A percentile compares a stretch with the other conserved stretches of the same genome.
Evolutionary conservation across 148 eudicot genomes (phyloP).

Genomic region (Polygonum maritimum): DNA sequence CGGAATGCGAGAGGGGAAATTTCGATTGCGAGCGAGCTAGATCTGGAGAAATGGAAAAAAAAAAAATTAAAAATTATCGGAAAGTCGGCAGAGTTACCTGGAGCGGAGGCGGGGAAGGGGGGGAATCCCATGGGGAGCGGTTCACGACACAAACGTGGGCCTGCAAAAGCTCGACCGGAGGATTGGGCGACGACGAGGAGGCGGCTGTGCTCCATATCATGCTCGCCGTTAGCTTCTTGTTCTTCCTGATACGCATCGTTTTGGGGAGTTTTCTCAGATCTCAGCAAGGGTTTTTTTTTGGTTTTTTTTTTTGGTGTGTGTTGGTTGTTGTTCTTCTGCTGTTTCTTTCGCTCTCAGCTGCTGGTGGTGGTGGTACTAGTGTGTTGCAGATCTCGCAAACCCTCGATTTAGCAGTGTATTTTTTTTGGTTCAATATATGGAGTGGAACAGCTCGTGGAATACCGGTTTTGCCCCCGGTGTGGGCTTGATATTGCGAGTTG

Average conservation of each 20-base stretch:
- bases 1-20: conserved; percentile 7
- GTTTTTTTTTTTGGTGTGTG: too few relatives aligned
- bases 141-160: conserved; percentile 15
- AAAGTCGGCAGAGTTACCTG: neutral
- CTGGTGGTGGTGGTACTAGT: neutral
- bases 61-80: neutral
- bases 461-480: neutral
- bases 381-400: conserved; percentile 5
- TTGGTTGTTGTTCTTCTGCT: neutral
- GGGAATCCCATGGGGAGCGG: conserved; percentile 18
- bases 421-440: neutral
- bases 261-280: neutral
- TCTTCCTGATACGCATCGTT: conserved; percentile 17
- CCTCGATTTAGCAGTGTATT: neutral
- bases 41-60: neutral
- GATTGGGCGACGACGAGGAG: conserved; percentile 10
- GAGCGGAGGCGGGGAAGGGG: neutral
- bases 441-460: neutral
- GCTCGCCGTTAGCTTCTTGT: conserved; percentile 14
- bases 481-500: neutral
- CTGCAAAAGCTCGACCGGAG: conserved; percentile 10
- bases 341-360: conserved; percentile 6
- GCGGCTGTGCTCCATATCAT: conserved; percentile 10
- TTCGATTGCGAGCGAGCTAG: neutral
- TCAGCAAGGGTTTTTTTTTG: neutral